Evolutionary conservation across 495 filamentous ascomycete species (phyloP), one percentile per base, ranked within the genome.

Genomic region (Penicillium salamii): DNA sequence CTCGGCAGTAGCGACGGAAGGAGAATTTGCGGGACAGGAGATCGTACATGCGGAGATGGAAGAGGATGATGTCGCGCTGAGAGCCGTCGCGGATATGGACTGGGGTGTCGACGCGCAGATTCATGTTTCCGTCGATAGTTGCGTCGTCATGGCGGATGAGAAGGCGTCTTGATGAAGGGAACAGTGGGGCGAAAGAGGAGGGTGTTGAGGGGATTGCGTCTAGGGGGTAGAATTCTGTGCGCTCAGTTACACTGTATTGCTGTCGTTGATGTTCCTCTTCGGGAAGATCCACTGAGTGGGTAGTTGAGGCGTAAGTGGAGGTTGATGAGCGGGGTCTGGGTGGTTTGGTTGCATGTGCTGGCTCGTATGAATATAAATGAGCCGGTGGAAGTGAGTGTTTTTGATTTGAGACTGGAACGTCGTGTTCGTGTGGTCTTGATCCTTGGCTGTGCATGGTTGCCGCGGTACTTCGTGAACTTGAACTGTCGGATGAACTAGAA

Each of bases 41-140:
- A 66, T 97, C 92, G 59, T 96, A 85, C 91, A 98, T 96, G 52
- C 91, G 87, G 34, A 97, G 76, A 68, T 98, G 91, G 68, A 97
- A 97, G 34, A 98, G 83, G 36, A 88, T 93, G 32, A 95, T 79
- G 41, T 84, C 81, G 54, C 81, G 81, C 40, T 69, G 64, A 40
- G 66, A 68, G 43, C 81, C 83, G 11, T 78, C 76, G n/a, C 71
- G 56, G 5, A 68, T 72, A 28, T 74, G 69, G 33, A 89, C 80
- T 46, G 86, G 75, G 13, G 90, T 90, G 63, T 97, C 91, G 41
- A 98, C 78, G 34, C 91, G 85, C 45, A 98, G 78, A 64, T 97
- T 96, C 93, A 97, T 96, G 76, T 97, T 96, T 15, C 93, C 92
- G 66, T 98, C 93, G 14, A 85, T 65, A 3, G 93, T 95, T 29